Evolutionary conservation across 2,329 filamentous ascomycete genomes (phyloP).

Genomic region (Cadophora sp.): DNA sequence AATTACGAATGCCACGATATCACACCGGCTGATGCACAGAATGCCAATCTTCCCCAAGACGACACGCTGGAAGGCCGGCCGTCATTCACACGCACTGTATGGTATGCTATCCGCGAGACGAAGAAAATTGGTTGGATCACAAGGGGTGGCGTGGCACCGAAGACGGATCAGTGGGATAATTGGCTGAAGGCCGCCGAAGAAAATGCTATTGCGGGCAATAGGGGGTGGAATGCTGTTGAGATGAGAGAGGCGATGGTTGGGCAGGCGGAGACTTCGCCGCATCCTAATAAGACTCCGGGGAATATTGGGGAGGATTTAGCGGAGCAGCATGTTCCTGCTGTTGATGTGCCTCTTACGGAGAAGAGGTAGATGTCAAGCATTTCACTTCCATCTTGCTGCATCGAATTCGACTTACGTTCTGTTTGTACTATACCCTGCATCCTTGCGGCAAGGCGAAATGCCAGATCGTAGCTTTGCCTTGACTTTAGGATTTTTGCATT

Average conservation of each 20-base stretch:
- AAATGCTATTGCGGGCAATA: constrained; percentile 45
- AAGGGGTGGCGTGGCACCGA: constrained; percentile 57
- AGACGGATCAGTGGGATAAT: constrained; percentile 57
- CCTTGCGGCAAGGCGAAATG: background rate
- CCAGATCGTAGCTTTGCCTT: background rate
- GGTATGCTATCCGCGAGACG: constrained; percentile 64
- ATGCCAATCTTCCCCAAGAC: constrained; percentile 46
- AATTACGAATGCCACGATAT: constrained; percentile 54
- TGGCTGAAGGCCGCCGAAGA: constrained; percentile 59
- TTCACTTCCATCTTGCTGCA: background rate
- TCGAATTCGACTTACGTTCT: background rate
- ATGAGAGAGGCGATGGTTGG: constrained; percentile 57
- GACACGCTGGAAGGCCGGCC: constrained; percentile 50
- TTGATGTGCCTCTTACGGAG: constrained; percentile 33
- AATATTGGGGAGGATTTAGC: constrained; percentile 29
- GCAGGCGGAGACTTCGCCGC: constrained; percentile 26
- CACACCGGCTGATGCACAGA: constrained; percentile 49
- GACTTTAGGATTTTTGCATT: background rate
- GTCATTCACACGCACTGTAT: constrained; percentile 62
- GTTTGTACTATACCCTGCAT: constrained; percentile 12
- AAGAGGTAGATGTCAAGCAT: background rate
- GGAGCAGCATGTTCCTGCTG: constrained; percentile 39
- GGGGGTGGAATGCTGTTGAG: constrained; percentile 54
- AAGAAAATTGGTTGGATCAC: constrained; percentile 59
- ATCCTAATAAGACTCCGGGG: constrained; percentile 9